phyloP scores from a whole-genome alignment of 1,284 basidiomycete species.

The Exobasidium rhododendri region DNA sequence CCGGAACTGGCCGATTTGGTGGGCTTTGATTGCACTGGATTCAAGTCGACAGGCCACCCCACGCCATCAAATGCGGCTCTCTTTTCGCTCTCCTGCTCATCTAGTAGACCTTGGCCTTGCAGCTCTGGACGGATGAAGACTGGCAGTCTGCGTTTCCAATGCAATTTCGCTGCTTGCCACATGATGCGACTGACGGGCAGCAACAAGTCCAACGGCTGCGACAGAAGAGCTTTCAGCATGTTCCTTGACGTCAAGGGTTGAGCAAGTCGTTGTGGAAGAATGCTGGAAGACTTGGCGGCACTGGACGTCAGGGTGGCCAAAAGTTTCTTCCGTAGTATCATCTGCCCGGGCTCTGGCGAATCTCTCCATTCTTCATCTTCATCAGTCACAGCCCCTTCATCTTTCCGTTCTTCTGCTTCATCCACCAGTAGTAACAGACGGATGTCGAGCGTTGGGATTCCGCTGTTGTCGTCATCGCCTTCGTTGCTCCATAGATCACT shows the following conservation, averaged over 20 bases:
- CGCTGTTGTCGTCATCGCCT: not conserved
- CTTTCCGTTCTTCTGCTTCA: constrained; percentile 6
- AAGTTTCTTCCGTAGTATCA: constrained; percentile 55
- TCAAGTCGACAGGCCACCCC: constrained; percentile 9
- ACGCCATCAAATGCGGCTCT: constrained; percentile 9
- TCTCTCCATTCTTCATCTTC: not conserved
- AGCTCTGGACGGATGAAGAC: constrained; percentile 66
- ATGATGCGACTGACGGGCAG: constrained; percentile 66
- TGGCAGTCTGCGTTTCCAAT: constrained; percentile 65
- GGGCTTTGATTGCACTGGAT: constrained; percentile 3
- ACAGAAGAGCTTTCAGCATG: constrained; percentile 59
- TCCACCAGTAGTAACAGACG: constrained; percentile 35
- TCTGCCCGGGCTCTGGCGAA: not conserved
- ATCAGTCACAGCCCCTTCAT: not conserved
- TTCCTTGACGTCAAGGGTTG: constrained; percentile 58
- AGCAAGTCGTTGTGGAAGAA: not conserved
- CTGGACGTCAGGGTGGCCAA: constrained; percentile 61
- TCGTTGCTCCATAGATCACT: constrained; percentile 24
- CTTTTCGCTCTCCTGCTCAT: not conserved
- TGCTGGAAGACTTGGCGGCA: not conserved
- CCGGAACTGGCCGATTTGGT: not conserved
- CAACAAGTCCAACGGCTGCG: constrained; percentile 63
- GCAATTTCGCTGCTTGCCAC: constrained; percentile 66
- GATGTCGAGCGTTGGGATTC: constrained; percentile 13
- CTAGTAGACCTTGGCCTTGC: constrained; percentile 1